These are phyloP conservation scores for Sclerotinia subarctica DNA, from an alignment of 2,329 filamentous ascomycete genomes.

Conservation along the genomic window DNA sequence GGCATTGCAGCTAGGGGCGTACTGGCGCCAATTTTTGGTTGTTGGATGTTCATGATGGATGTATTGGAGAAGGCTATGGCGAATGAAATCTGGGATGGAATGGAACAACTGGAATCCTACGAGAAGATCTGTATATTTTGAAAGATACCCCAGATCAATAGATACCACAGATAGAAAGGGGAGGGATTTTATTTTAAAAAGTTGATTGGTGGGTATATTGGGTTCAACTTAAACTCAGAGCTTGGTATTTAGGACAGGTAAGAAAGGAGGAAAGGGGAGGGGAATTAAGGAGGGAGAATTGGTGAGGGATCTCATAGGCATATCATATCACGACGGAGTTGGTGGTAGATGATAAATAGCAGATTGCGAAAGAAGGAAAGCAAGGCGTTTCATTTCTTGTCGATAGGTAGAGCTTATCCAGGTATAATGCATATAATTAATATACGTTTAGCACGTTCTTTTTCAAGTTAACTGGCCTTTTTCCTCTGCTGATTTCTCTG, in stretches of 20 bases:
- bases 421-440: no score
- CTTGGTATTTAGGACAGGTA: no score
- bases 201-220: not conserved
- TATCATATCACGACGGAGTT: not conserved
- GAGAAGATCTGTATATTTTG: not conserved
- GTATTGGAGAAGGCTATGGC: not conserved
- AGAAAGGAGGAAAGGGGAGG: no score
- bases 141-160: not conserved
- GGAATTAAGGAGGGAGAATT: not conserved
- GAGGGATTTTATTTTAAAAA: not conserved
- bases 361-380: not conserved
- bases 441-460: no score
- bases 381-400: no score
- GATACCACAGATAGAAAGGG: not conserved
- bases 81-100: not conserved
- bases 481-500: no score
- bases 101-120: not conserved
- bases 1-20: not conserved
- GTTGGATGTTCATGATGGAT: not conserved
- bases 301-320: not conserved
- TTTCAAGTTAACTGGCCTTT: no score
- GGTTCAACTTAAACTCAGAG: not conserved
- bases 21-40: not conserved
- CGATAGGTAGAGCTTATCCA: no score
- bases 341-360: not conserved